Base-by-base conservation (phyloP, 768 basidiomycete species). In the Suillus bovinus region DNA sequence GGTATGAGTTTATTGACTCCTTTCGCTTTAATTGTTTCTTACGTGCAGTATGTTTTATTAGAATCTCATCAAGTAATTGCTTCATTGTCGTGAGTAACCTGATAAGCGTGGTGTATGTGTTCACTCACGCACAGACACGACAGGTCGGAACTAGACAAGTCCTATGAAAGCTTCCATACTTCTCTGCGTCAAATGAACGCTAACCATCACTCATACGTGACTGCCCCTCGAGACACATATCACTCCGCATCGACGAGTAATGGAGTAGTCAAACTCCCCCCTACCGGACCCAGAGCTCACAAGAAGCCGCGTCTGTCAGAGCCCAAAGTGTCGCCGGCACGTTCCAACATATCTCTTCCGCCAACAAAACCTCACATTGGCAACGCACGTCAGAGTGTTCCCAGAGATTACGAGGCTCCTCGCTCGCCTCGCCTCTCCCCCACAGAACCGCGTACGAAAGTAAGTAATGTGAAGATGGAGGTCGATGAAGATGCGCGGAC, bases 291-390 rank as follows among this genome's bases (percentile, higher is more conserved):
- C 3, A 84, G 92, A 60, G 88, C 89, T 29, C 81, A 90, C 74
- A 94, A 94, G 80, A 90, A 89, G 69, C 86, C 85, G 17, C 87
- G 92, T 13, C 76, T 92, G 6, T 86, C 89, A 14, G 89, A 90
- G 20, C 41, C 79, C 7, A 76, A 71, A 59, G 61, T 69, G 42
- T 78, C 78, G 6, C 77, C 76, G 22, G 68, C 71, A 27, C 73
- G 68, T 39, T 76, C 77, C 44, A 74, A 61, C 22, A 65, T 65
- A 17, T 71, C 72, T 8, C 73, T 76, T 33, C 74, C 76, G 0
- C 61, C 70, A 20, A 61, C 66, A 5, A 76, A 69, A 55, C 52
- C 64, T n/a, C 67, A 68, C 34, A 39, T 58, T 5, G 54, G 62
- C 4, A 59, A 61, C 39, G 74, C 52, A 22, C 64, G 65, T 1